A percentile compares a stretch with the other conserved stretches of the same genome.
Conservation (phyloP, 208 protist genomes). For the Leishmania turanica region DNA sequence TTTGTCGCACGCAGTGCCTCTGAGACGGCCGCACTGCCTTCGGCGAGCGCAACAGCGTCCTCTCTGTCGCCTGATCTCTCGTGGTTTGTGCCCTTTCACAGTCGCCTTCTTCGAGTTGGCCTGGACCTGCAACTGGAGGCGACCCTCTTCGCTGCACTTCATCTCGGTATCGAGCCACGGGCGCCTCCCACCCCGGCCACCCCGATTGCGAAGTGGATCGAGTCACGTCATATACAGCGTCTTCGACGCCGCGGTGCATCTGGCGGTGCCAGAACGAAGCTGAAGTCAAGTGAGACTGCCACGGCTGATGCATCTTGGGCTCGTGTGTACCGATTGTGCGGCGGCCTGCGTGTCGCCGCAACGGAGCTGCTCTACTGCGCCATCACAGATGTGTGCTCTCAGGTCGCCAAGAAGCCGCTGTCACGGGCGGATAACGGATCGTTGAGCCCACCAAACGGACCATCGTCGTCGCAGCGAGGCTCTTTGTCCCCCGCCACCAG, state of each 20-base stretch:
- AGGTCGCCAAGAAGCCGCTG: background rate
- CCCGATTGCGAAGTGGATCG: conserved; percentile 15
- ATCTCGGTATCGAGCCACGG: conserved; percentile 19
- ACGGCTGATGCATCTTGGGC: conserved; percentile 5
- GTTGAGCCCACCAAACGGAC: background rate
- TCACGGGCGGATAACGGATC: background rate
- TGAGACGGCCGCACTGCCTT: background rate
- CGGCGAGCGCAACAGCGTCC: background rate
- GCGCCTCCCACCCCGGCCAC: conserved; percentile 17
- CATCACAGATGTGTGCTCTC: conserved; percentile 8
- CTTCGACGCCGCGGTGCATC: background rate
- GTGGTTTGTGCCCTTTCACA: conserved; percentile 23
- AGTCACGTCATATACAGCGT: conserved; percentile 1
- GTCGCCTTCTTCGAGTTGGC: conserved; percentile 22
- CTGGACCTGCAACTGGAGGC: conserved; percentile 23
- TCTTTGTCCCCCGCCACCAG: background rate
- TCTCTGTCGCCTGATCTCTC: background rate
- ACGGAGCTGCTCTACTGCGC: conserved; percentile 24
- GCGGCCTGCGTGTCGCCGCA: conserved; percentile 18
- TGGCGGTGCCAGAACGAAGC: background rate
- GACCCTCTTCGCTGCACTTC: conserved; percentile 5
- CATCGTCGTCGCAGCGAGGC: background rate
- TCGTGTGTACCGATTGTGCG: conserved; percentile 19
- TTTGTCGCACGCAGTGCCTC: background rate
- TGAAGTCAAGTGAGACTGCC: background rate